A percentile compares a stretch with the other conserved stretches of the same genome.
Conservation (phyloP, 2,329 filamentous ascomycete species). For the Dothistroma pini region DNA sequence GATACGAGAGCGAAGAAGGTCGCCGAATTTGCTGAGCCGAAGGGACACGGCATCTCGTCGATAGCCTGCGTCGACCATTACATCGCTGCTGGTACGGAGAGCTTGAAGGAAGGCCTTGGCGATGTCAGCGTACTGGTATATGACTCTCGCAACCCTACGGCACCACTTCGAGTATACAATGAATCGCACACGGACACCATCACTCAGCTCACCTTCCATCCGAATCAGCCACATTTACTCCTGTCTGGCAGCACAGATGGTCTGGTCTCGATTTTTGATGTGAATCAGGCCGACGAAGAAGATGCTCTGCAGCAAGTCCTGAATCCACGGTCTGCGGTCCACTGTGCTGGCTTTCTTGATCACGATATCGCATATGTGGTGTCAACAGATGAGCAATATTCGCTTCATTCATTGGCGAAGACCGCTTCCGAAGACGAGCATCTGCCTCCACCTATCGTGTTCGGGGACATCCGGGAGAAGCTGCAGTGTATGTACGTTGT, state of each 20-base stretch:
- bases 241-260: slow-evolving; percentile 78
- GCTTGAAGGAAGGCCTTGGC: slow-evolving; percentile 37
- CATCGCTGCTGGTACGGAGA: slow-evolving; percentile 69
- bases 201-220: slow-evolving; percentile 51
- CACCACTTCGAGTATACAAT: slow-evolving; percentile 39
- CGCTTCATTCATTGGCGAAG: slow-evolving; percentile 67
- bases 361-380: slow-evolving; percentile 64
- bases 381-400: slow-evolving; percentile 74
- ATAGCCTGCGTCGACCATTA: slow-evolving; percentile 60
- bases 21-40: slow-evolving; percentile 38
- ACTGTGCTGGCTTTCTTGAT: slow-evolving; percentile 69
- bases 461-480: slow-evolving; percentile 66
- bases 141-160: slow-evolving; percentile 41
- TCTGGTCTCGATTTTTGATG: slow-evolving; percentile 73
- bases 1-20: slow-evolving; percentile 24
- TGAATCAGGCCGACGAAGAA: slow-evolving; percentile 66
- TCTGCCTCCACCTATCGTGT: slow-evolving; percentile 49
- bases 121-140: slow-evolving; percentile 37
- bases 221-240: slow-evolving; percentile 55
- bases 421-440: slow-evolving; percentile 55
- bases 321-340: slow-evolving; percentile 71
- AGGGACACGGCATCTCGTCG: slow-evolving; percentile 57
- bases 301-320: slow-evolving; percentile 74
- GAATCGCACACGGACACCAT: slow-evolving; percentile 57
- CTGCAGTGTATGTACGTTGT: slow-evolving; percentile 71